Conservation (phyloP, 352 stramenopile species). For the Thraustochytrium striatum region DNA sequence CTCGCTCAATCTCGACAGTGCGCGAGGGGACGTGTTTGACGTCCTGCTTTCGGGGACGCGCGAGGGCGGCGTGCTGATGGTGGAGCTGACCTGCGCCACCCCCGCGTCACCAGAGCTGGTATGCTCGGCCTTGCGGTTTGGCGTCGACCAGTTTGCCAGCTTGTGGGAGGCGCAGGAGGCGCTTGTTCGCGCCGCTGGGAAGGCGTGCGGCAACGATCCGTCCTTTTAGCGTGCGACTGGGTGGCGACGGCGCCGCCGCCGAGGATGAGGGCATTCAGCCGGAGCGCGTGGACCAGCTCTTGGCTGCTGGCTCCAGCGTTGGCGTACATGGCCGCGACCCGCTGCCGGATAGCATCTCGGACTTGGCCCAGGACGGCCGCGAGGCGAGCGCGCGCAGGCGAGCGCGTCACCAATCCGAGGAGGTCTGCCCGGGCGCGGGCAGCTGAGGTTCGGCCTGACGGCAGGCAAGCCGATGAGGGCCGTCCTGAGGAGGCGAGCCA, state of each 20-base stretch:
- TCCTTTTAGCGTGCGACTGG: not conserved
- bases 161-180: not conserved
- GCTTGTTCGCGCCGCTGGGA: not conserved
- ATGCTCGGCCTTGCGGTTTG: not conserved
- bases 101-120: not conserved
- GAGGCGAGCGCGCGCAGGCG: not conserved
- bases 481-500: not conserved
- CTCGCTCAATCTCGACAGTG: not conserved
- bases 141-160: not conserved
- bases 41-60: not conserved
- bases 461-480: not conserved
- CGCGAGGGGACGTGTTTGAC: not conserved
- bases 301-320: not conserved
- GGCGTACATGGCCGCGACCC: not conserved
- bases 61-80: not conserved
- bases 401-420: not conserved
- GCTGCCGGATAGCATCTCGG: not conserved
- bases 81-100: not conserved
- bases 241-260: not conserved
- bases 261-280: not conserved
- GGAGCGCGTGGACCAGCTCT: not conserved
- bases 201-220: not conserved
- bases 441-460: not conserved
- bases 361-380: not conserved
- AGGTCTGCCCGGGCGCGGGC: not conserved